Evolutionary conservation across 2,329 filamentous ascomycete genomes (phyloP).

Genomic region (Fusarium lyarnte): DNA sequence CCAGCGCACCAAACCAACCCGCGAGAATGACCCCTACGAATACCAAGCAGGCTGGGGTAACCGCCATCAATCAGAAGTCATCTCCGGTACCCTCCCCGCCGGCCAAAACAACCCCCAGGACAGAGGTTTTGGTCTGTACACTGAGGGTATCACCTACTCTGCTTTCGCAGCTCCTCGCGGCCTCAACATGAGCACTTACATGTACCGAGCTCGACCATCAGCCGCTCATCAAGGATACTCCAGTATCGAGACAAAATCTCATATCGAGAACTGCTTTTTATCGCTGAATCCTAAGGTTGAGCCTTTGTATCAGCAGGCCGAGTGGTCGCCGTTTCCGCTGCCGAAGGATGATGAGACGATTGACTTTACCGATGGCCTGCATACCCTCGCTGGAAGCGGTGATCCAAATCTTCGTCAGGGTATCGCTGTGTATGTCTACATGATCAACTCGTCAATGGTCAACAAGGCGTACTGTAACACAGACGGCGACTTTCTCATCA

Average conservation of each 20-base stretch:
- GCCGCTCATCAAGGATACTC: background rate
- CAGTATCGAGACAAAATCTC: slow-evolving; percentile 2
- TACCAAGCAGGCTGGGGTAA: slow-evolving; percentile 14
- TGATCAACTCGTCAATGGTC: slow-evolving; percentile 7
- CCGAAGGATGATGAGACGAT: background rate
- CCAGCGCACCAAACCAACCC: slow-evolving; percentile 14
- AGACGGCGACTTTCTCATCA: slow-evolving; percentile 20
- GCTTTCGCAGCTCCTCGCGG: slow-evolving; percentile 16
- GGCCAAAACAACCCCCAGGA: slow-evolving; percentile 24
- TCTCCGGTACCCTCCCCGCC: slow-evolving; percentile 3
- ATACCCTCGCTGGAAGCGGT: slow-evolving; percentile 15
- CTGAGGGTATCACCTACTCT: slow-evolving; percentile 30
- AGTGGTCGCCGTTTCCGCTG: slow-evolving; percentile 21
- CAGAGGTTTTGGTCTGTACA: slow-evolving; percentile 18
- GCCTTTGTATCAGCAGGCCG: slow-evolving; percentile 2
- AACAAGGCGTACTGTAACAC: slow-evolving; percentile 20
- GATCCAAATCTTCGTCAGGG: slow-evolving; percentile 10
- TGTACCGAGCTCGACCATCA: slow-evolving; percentile 21
- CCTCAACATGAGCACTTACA: slow-evolving; percentile 9
- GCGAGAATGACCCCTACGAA: slow-evolving; percentile 24
- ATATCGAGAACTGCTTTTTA: slow-evolving; percentile 22
- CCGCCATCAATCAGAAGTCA: slow-evolving; percentile 23
- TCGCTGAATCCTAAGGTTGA: slow-evolving; percentile 11
- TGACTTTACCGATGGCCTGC: slow-evolving; percentile 17
- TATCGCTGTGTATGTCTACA: slow-evolving; percentile 11